Evolutionary conservation across 2,329 filamentous ascomycete species (phyloP).

Genomic region (Colletotrichum filicis): DNA sequence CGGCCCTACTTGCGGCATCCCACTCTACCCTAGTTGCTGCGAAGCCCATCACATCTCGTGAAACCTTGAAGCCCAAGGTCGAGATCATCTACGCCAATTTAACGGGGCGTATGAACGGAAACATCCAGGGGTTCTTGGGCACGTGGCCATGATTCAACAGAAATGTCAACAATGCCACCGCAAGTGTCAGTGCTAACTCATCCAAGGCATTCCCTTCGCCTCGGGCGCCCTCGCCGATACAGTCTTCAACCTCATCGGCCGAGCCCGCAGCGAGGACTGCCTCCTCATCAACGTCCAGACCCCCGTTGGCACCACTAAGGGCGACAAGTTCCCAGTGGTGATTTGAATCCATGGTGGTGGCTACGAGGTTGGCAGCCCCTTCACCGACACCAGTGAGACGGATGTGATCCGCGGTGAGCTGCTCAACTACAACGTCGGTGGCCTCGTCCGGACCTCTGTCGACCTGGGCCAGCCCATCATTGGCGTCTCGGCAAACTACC

Average conservation of each 20-base stretch:
- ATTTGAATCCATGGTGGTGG: conserved; percentile 52
- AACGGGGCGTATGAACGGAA: conserved; percentile 1
- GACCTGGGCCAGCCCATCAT: conserved; percentile 65
- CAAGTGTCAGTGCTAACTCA: not conserved
- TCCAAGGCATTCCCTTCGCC: conserved; percentile 19
- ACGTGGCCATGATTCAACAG: not conserved
- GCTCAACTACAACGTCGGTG: conserved; percentile 46
- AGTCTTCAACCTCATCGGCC: conserved; percentile 12
- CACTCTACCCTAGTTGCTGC: not conserved
- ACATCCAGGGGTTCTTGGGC: conserved; percentile 19
- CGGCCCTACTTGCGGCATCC: not conserved
- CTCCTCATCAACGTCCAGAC: conserved; percentile 60
- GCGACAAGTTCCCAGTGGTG: conserved; percentile 51
- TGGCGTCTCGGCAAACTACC: conserved; percentile 73
- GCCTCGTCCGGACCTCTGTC: conserved; percentile 47
- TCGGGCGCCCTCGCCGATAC: conserved; percentile 13
- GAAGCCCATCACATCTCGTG: not conserved
- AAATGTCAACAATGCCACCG: too few species aligned
- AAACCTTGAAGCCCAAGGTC: conserved; percentile 6
- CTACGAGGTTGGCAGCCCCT: conserved; percentile 43
- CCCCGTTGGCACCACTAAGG: conserved; percentile 52
- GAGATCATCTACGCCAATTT: conserved; percentile 17
- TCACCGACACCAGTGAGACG: conserved; percentile 15
- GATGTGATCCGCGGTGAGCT: conserved; percentile 34
- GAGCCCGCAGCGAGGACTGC: conserved; percentile 57